phyloP scores from a whole-genome alignment of 148 eudicot species.

The Camellia lanceoleosa region DNA sequence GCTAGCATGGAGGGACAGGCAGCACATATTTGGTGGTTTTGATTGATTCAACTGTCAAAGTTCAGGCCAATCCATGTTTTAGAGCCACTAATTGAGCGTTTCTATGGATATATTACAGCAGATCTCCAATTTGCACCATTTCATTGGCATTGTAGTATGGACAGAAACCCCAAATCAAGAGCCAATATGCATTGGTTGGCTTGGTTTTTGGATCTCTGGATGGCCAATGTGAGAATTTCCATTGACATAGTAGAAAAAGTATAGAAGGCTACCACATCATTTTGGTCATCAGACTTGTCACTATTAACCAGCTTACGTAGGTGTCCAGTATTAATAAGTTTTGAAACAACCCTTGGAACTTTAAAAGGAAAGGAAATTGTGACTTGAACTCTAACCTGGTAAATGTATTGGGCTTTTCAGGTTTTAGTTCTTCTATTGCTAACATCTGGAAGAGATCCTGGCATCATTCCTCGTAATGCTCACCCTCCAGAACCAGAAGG shows the following conservation, averaged over 20 bases:
- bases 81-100: not conserved
- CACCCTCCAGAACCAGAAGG: slow-evolving; percentile 96
- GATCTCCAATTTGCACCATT: not conserved
- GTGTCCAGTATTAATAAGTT: not conserved
- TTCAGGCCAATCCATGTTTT: not conserved
- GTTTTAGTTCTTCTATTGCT: slow-evolving; percentile 73
- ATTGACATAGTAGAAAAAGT: not conserved
- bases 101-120: not conserved
- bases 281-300: not conserved
- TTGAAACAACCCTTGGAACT: no score
- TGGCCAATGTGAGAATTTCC: not conserved
- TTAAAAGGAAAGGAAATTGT: no score
- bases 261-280: not conserved
- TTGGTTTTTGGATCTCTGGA: not conserved
- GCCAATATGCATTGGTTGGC: not conserved
- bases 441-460: slow-evolving; percentile 98
- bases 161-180: not conserved
- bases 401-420: slow-evolving; percentile 38
- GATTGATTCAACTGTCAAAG: not conserved
- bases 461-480: slow-evolving; percentile 91
- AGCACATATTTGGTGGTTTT: not conserved
- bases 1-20: not conserved
- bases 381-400: slow-evolving; percentile 2
- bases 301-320: not conserved
- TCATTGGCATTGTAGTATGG: not conserved